Conservation (phyloP, 1,284 basidiomycete genomes). For the Puccinia sorghi region DNA sequence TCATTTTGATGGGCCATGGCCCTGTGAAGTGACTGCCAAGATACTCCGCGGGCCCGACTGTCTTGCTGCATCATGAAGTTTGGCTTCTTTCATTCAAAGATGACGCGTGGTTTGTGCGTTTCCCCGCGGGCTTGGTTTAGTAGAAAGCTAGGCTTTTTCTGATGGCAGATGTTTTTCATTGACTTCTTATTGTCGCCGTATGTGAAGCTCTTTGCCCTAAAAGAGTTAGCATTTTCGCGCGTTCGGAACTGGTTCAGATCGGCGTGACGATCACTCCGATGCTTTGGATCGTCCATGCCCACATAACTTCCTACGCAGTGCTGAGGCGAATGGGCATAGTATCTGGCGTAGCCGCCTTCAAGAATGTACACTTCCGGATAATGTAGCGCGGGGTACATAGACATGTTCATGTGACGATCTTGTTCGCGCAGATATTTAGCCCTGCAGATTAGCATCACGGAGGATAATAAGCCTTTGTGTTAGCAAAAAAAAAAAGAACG, state of each 20-base stretch:
- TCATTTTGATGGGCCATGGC: background rate
- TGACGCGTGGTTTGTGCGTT: background rate
- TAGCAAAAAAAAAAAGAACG: background rate
- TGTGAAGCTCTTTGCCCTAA: slow-evolving; percentile 81
- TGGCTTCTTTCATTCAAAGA: background rate
- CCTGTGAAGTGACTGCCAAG: too few species aligned
- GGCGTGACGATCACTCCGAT: slow-evolving; percentile 73
- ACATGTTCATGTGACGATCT: slow-evolving; percentile 82
- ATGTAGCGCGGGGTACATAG: slow-evolving; percentile 85
- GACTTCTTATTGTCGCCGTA: slow-evolving; percentile 66
- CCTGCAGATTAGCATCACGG: slow-evolving; percentile 60
- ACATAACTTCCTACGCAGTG: slow-evolving; percentile 65
- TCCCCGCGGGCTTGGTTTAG: background rate
- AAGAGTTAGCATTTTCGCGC: slow-evolving; percentile 66
- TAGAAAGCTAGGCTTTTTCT: slow-evolving; percentile 3
- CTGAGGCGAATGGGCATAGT: slow-evolving; percentile 31
- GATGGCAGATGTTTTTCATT: background rate
- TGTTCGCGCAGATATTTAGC: slow-evolving; percentile 87
- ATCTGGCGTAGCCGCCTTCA: slow-evolving; percentile 90
- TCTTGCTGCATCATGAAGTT: too few species aligned
- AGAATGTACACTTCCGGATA: slow-evolving; percentile 97
- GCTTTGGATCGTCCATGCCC: slow-evolving; percentile 88
- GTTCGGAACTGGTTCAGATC: slow-evolving; percentile 85
- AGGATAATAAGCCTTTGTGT: slow-evolving; percentile 26
- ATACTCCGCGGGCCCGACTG: too few species aligned